Conservation (phyloP, 495 filamentous ascomycete species). For the Aspergillus asperescens region DNA sequence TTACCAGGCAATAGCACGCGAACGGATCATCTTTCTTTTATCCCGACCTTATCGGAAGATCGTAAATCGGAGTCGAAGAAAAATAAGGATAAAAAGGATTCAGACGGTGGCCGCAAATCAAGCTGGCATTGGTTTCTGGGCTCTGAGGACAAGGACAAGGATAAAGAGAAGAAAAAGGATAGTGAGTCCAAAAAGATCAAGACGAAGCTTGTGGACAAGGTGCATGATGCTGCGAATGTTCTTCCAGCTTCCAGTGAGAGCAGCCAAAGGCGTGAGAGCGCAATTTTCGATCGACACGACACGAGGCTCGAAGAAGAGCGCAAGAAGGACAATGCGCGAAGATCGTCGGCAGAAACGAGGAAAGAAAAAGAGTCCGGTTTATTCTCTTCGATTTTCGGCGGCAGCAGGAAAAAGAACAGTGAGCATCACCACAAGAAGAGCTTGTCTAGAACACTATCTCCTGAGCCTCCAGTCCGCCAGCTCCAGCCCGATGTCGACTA, state of each 20-base stretch:
- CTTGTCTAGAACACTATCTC: slow-evolving; percentile 69
- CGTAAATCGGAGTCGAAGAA: slow-evolving; percentile 61
- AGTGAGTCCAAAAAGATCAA: slow-evolving; percentile 57
- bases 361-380: slow-evolving; percentile 81
- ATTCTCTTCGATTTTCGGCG: slow-evolving; percentile 86
- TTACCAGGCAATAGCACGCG: slow-evolving; percentile 66
- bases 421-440: slow-evolving; percentile 65
- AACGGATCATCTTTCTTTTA: slow-evolving; percentile 77
- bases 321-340: slow-evolving; percentile 72
- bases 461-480: slow-evolving; percentile 65
- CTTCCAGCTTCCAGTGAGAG: slow-evolving; percentile 74
- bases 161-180: slow-evolving; percentile 62
- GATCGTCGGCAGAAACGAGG: slow-evolving; percentile 67
- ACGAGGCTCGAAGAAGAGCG: slow-evolving; percentile 73
- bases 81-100: slow-evolving; percentile 58
- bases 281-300: slow-evolving; percentile 75
- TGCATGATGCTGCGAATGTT: slow-evolving; percentile 66
- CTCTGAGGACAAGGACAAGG: slow-evolving; percentile 65
- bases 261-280: slow-evolving; percentile 65
- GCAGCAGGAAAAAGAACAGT: slow-evolving; percentile 70
- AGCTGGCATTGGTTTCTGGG: slow-evolving; percentile 77
- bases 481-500: slow-evolving; percentile 86
- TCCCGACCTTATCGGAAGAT: slow-evolving; percentile 70
- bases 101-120: slow-evolving; percentile 63
- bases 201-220: slow-evolving; percentile 54